Percentiles rank a stretch among this genome's conserved stretches.
Conservation (phyloP, 305 asterid genomes). For the Fraxinus ornus region DNA sequence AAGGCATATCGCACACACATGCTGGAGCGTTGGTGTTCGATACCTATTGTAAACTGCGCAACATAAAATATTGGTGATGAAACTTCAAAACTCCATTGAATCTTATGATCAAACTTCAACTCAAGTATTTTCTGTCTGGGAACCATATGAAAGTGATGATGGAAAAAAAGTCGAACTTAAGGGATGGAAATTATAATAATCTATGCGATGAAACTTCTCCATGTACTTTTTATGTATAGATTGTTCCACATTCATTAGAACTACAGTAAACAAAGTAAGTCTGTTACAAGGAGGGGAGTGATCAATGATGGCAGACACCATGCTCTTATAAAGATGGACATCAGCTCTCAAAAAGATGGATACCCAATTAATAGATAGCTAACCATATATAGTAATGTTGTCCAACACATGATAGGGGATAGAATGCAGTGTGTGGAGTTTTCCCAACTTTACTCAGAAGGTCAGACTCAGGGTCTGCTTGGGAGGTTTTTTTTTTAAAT, state of each 20-base stretch:
- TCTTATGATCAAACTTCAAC: neutral
- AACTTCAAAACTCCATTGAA: neutral
- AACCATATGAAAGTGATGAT: neutral
- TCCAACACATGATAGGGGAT: neutral
- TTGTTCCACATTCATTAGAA: neutral
- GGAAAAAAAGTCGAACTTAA: neutral
- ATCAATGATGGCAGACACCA: neutral
- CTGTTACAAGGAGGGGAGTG: neutral
- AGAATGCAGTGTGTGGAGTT: neutral
- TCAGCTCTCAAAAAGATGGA: neutral
- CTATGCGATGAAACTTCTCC: neutral
- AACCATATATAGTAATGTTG: neutral
- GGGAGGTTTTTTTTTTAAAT: too few relatives aligned
- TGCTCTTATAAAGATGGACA: neutral
- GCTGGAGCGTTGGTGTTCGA: neutral
- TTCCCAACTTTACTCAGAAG: neutral
- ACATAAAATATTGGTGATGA: neutral
- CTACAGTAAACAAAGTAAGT: neutral
- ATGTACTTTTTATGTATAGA: neutral
- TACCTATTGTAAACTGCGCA: neutral
- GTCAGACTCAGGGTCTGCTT: neutral
- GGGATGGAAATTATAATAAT: neutral
- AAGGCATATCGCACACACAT: neutral
- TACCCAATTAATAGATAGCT: neutral
- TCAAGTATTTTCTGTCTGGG: neutral